phyloP scores from a whole-genome alignment of 1,139 yeast species.

The Blastobotrys ciferrii region DNA sequence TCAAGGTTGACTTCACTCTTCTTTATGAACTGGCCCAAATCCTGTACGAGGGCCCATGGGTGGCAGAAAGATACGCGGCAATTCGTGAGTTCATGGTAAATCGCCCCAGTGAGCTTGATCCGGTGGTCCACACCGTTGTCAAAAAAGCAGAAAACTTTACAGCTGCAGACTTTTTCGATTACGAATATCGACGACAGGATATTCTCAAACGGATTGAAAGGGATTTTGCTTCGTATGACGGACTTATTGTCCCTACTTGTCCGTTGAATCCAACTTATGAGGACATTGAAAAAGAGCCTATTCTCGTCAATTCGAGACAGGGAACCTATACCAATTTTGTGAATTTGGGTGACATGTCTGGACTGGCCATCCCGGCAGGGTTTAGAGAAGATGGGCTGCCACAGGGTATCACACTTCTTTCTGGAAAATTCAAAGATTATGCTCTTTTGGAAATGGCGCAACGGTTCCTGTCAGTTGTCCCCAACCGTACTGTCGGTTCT shows the following conservation, averaged over 20 bases:
- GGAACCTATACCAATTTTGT: slow-evolving; percentile 98
- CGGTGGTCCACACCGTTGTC: slow-evolving; percentile 76
- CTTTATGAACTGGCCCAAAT: slow-evolving; percentile 81
- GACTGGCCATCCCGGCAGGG: slow-evolving; percentile 87
- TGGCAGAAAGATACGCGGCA: slow-evolving; percentile 89
- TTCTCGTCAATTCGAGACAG: slow-evolving; percentile 77
- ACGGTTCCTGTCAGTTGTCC: slow-evolving; percentile 55
- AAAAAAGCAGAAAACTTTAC: slow-evolving; percentile 71
- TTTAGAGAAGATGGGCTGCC: slow-evolving; percentile 84
- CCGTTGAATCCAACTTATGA: slow-evolving; percentile 84
- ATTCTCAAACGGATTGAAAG: slow-evolving; percentile 63
- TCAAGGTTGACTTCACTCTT: slow-evolving; percentile 66
- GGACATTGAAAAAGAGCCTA: slow-evolving; percentile 73
- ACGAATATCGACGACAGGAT: slow-evolving; percentile 78
- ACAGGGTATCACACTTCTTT: slow-evolving; percentile 82
- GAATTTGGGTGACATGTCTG: slow-evolving; percentile 89
- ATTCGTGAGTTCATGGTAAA: slow-evolving; percentile 68
- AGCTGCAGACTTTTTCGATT: slow-evolving; percentile 82
- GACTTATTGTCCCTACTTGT: slow-evolving; percentile 84
- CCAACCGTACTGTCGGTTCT: slow-evolving; percentile 50
- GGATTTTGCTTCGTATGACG: slow-evolving; percentile 62
- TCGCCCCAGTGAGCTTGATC: slow-evolving; percentile 70
- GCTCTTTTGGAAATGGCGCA: slow-evolving; percentile 83
- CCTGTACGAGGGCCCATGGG: slow-evolving; percentile 98
- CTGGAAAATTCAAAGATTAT: slow-evolving; percentile 79